phyloP scores from a whole-genome alignment of 2,329 filamentous ascomycete genomes.

The Penicillium brasilianum region DNA sequence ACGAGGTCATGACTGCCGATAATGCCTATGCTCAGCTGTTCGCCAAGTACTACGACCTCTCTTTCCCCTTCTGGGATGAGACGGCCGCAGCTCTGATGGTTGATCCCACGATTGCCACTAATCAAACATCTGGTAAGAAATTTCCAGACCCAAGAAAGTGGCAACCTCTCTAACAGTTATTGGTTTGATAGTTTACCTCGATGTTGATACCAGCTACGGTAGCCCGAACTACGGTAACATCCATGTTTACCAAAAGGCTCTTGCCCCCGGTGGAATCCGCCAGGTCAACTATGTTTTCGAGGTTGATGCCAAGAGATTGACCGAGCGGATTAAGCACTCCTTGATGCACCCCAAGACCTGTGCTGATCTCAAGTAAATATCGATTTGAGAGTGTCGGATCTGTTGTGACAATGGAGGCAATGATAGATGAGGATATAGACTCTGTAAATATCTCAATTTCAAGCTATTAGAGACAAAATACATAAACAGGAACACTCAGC shows the following conservation, averaged over 20 bases:
- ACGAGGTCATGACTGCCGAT: slow-evolving; percentile 44
- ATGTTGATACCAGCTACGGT: slow-evolving; percentile 50
- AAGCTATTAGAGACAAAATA: not conserved
- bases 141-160: too few relatives aligned
- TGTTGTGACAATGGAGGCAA: not conserved
- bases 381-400: not conserved
- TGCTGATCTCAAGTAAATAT: slow-evolving; percentile 4
- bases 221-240: slow-evolving; percentile 52
- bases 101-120: slow-evolving; percentile 45
- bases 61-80: slow-evolving; percentile 55
- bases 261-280: slow-evolving; percentile 42
- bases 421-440: not conserved
- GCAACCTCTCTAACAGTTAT: slow-evolving; percentile 16
- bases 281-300: slow-evolving; percentile 49
- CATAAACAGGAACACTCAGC: not conserved
- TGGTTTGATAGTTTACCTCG: slow-evolving; percentile 43
- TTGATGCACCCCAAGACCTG: slow-evolving; percentile 36
- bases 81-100: slow-evolving; percentile 49
- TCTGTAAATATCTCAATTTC: not conserved
- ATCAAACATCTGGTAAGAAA: slow-evolving; percentile 41
- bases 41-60: slow-evolving; percentile 45
- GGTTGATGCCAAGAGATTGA: slow-evolving; percentile 45
- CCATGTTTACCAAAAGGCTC: slow-evolving; percentile 49
- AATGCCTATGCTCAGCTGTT: slow-evolving; percentile 49
- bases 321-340: slow-evolving; percentile 44